Conservation (phyloP, 495 filamentous ascomycete genomes). For the Xylaria sp. region DNA sequence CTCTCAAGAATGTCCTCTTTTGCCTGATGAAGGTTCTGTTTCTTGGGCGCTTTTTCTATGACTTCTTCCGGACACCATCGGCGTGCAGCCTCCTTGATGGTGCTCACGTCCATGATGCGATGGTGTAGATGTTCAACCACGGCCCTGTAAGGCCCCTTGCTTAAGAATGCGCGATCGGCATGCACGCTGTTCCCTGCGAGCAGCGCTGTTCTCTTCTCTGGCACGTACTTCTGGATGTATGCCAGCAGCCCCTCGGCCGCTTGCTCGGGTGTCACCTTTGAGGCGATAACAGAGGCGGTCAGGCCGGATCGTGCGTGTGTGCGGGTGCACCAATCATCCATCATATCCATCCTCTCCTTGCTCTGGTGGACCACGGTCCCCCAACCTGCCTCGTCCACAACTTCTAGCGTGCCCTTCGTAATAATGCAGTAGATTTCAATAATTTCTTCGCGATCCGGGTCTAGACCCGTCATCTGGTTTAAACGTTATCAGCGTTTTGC, state of each 20-base stretch:
- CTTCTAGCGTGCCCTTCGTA: conserved; percentile 76
- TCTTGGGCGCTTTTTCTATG: conserved; percentile 66
- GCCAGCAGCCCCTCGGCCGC: conserved; percentile 76
- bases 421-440: conserved; percentile 94
- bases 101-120: conserved; percentile 89
- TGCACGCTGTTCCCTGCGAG: conserved; percentile 94
- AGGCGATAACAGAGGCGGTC: conserved; percentile 75
- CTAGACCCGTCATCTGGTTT: conserved; percentile 89
- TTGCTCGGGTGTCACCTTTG: conserved; percentile 70
- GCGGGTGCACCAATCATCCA: conserved; percentile 70
- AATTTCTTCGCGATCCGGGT: conserved; percentile 79
- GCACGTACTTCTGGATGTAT: conserved; percentile 77
- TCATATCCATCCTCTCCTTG: conserved; percentile 71
- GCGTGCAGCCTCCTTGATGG: conserved; percentile 84
- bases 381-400: conserved; percentile 80
- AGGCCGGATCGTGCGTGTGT: conserved; percentile 76
- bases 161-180: conserved; percentile 83
- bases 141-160: conserved; percentile 71
- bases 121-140: conserved; percentile 83
- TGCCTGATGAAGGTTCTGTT: conserved; percentile 81
- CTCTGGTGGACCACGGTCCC: conserved; percentile 80
- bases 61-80: conserved; percentile 76
- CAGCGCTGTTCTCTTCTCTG: conserved; percentile 67
- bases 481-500: conserved; percentile 10
- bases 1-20: conserved; percentile 92